Evolutionary conservation across 108 stramenopile species (phyloP), one percentile per base, ranked within the genome.

Genomic region (Cyclotella sp.): DNA sequence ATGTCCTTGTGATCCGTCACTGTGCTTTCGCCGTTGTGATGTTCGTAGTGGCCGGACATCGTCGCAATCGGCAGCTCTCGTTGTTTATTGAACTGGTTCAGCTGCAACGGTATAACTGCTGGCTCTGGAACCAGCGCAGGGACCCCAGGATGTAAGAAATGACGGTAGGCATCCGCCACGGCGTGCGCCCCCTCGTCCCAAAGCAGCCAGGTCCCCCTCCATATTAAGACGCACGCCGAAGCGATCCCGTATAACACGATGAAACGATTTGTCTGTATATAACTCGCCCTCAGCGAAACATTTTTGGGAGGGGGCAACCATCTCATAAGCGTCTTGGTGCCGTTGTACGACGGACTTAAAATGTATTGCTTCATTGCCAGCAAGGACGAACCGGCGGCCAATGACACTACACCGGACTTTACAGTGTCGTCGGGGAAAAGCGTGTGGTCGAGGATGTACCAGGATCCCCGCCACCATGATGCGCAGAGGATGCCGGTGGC

Each of bases 361-460:
- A 85, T 53, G 30, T 84, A 87, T 68, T 91, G 88, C 46, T 72
- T 63, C 45, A 73, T 68, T 4, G 70, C 82, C 65, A 91, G 69
- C 11, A 85, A 63, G 0, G 43, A 46, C 0, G 65, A 60, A 3
- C 90, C 90, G 57, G 78, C 57, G 14, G 54, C 34, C 5, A 89
- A 78, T 34, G 68, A 76, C 0, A 76, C 68, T 12, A 67, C 30
- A 15, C 87, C 90, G 41, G 63, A 68, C 15, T 71, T 49, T 21
- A 71, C 13, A 0, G 62, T 59, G 52, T 89, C 72, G 27, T 83
- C 71, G 13, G 90, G 90, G 75, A 77, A 91, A 21, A 89, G 71
- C n/a, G 73, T 81, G 72, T 91, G 82, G 59, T 91, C 90, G 51
- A 91, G 68, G 9, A 89, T 59, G 68, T 91, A 91, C 90, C 90